Evolutionary conservation across 2,329 filamentous ascomycete genomes (phyloP).

Genomic region (Pyrenophora seminiperda): DNA sequence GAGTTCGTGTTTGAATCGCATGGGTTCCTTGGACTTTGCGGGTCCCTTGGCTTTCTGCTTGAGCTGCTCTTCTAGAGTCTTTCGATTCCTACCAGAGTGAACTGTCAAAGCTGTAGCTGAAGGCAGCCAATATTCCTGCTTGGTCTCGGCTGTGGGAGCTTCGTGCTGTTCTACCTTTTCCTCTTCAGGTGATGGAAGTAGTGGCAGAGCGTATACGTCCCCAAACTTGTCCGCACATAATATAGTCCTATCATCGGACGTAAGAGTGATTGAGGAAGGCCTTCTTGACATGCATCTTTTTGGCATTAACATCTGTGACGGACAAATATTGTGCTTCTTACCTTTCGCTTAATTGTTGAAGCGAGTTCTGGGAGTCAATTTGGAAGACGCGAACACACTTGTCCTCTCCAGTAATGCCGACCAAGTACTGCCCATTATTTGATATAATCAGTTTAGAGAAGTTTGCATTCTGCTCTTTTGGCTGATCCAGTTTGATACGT

Average conservation of each 20-base stretch:
- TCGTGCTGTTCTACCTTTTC: constrained; percentile 24
- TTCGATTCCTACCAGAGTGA: constrained; percentile 65
- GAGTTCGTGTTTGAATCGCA: constrained; percentile 73
- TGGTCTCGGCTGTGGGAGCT: constrained; percentile 20
- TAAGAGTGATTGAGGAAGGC: constrained; percentile 75
- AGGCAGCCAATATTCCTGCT: constrained; percentile 53
- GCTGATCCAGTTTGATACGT: constrained; percentile 48
- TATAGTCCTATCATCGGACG: constrained; percentile 72
- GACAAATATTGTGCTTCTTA: constrained; percentile 44
- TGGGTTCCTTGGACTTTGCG: constrained; percentile 55
- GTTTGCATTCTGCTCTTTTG: constrained; percentile 56
- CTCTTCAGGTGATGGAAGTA: constrained; percentile 58
- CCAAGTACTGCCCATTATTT: constrained; percentile 67
- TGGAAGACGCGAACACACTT: constrained; percentile 86
- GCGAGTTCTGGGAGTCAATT: constrained; percentile 63
- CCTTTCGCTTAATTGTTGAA: constrained; percentile 75
- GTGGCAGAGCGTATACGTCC: constrained; percentile 87
- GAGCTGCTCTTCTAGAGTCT: constrained; percentile 62
- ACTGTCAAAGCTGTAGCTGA: constrained; percentile 64
- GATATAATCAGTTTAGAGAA: constrained; percentile 72
- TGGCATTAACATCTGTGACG: constrained; percentile 13
- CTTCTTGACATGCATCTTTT: constrained; percentile 86
- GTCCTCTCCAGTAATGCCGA: constrained; percentile 87
- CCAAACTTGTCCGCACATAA: constrained; percentile 93
- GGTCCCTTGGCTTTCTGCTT: constrained; percentile 50